A percentile compares a stretch with the other conserved stretches of the same genome.
These are phyloP conservation scores for Dactylellina leptospora DNA, from an alignment of 2,329 filamentous ascomycete genomes.

Conservation along the genomic window DNA sequence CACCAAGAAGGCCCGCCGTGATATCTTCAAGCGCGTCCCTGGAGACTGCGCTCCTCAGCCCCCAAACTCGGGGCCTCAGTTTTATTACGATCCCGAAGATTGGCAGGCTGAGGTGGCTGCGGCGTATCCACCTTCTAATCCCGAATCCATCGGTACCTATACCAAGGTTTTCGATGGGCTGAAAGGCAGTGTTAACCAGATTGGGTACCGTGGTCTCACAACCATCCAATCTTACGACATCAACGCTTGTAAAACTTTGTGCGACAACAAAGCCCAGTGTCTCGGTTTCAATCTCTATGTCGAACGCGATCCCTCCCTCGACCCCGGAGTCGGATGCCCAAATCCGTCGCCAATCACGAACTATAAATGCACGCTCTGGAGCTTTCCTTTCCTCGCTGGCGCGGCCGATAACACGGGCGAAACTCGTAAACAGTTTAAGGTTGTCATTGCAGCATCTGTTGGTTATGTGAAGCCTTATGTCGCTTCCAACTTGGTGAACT, in stretches of 20 bases:
- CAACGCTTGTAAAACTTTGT: slow-evolving; percentile 49
- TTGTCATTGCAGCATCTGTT: slow-evolving; percentile 40
- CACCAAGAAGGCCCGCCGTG: slow-evolving; percentile 18
- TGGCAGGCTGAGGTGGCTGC: slow-evolving; percentile 23
- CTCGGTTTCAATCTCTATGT: slow-evolving; percentile 56
- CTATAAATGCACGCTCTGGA: slow-evolving; percentile 61
- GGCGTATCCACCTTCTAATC: slow-evolving; percentile 44
- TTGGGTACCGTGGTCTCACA: slow-evolving; percentile 56
- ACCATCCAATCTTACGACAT: slow-evolving; percentile 55
- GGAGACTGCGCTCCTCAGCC: slow-evolving; percentile 38
- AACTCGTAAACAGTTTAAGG: slow-evolving; percentile 44
- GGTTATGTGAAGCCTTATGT: slow-evolving; percentile 42
- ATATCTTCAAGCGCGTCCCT: slow-evolving; percentile 18
- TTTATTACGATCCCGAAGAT: slow-evolving; percentile 9
- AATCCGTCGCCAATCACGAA: slow-evolving; percentile 60
- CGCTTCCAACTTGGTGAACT: slow-evolving; percentile 19
- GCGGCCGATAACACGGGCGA: slow-evolving; percentile 54
- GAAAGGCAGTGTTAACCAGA: slow-evolving; percentile 53
- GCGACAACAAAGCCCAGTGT: slow-evolving; percentile 53
- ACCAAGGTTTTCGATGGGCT: slow-evolving; percentile 58
- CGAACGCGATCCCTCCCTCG: slow-evolving; percentile 56
- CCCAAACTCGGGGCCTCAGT: slow-evolving; percentile 31
- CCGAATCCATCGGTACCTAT: slow-evolving; percentile 53
- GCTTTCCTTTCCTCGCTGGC: slow-evolving; percentile 58
- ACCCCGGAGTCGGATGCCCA: slow-evolving; percentile 58